Base-by-base conservation (phyloP, 2,329 filamentous ascomycete species). In the Apiospora rasikravindrae region DNA sequence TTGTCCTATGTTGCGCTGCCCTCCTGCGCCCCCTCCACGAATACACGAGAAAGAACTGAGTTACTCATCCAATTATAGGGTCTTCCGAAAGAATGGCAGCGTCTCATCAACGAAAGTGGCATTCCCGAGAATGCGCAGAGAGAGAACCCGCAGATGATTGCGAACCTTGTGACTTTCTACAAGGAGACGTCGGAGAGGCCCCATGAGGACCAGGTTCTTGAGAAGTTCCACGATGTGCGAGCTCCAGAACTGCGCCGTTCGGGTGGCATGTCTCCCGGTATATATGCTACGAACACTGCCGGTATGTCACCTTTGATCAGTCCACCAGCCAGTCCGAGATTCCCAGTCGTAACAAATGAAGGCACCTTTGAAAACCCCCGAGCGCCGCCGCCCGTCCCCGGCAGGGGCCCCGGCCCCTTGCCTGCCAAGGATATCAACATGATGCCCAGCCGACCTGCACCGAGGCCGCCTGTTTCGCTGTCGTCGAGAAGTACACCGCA, bases 331-430 rank as follows among this genome's bases (percentile, higher is more conserved):
- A 96, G 94, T 83, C 94, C 94, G 73, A 90, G 94, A 81, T 97
- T 97, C 85, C 95, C 95, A 81, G 86, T 86, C 71, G 90, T 94
- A 81, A 95, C 96, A 83, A 90, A 94, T 84, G 92, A 95, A 88
- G 93, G 94, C 80, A 98, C 94, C 86, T 99, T 98, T 83, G 96
- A 98, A 84, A 98, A 99, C 80, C 96, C 96, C 68, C 90, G 96
- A 79, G 94, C 96, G 24, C 94, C 96, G 51, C 96, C 96, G 75
- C 96, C 96, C 72, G 81, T 88, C 79, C 82, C 83, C 66, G 86
- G 86, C 68, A 84, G 87, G 72, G 83, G 82, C 72, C 84, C 82
- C 64, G 80, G 72, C 67, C 64, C 84, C 44, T 71, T 78, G 69
- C 76, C 85, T 57, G 80, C 83, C 71, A 88, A 89, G 80, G 89